Conservation (phyloP, 805 yeast species). For the Saturnispora serradocipensis region DNA sequence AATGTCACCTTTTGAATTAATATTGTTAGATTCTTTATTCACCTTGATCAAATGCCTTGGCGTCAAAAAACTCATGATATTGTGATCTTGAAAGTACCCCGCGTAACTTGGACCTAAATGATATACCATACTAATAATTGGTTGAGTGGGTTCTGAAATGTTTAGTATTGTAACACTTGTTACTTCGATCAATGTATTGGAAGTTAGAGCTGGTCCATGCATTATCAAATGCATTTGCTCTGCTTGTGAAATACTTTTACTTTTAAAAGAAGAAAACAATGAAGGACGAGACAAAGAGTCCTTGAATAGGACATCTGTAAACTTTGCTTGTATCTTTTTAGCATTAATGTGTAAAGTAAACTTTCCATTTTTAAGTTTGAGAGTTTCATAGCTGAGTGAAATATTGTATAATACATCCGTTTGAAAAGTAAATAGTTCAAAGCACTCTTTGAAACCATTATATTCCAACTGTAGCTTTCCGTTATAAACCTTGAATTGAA, state of each 20-base stretch:
- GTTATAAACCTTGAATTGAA: neutral
- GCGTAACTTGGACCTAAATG: slow-evolving; percentile 42
- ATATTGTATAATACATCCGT: neutral
- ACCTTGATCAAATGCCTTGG: slow-evolving; percentile 1
- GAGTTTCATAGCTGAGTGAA: neutral
- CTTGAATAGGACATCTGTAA: neutral
- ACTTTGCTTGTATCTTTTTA: neutral
- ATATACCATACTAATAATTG: neutral
- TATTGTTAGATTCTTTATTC: neutral
- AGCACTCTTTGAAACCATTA: neutral
- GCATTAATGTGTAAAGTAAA: slow-evolving; percentile 1
- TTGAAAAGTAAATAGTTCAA: slow-evolving; percentile 7
- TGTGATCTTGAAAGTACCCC: slow-evolving; percentile 32
- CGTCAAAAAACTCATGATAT: slow-evolving; percentile 28
- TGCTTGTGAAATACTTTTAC: neutral
- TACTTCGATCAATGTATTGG: neutral
- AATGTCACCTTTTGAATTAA: neutral
- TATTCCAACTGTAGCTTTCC: neutral
- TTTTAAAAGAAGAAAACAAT: slow-evolving; percentile 1
- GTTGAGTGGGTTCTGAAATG: slow-evolving; percentile 20
- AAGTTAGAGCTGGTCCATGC: neutral
- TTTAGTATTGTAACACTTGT: slow-evolving; percentile 22
- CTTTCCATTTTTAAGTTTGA: neutral
- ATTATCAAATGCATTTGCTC: neutral
- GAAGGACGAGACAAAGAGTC: neutral